Evolutionary conservation across 2,329 filamentous ascomycete species (phyloP).

Genomic region (Anisogramma anomala): DNA sequence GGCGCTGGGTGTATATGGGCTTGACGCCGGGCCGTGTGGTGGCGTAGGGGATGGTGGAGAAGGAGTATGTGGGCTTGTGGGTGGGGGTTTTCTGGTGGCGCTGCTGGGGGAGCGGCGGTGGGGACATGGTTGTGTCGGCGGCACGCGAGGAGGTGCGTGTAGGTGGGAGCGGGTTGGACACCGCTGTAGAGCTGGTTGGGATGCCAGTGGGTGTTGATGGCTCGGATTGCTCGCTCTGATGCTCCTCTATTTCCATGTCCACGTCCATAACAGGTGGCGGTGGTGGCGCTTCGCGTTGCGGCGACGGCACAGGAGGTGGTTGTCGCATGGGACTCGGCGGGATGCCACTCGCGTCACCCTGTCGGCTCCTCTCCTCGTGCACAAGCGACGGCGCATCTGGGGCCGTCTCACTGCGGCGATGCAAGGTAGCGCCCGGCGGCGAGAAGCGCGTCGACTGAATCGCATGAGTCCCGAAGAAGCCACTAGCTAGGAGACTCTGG

Average conservation of each 20-base stretch:
- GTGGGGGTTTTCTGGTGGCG: neutral
- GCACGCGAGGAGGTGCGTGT: neutral
- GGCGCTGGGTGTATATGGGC: neutral
- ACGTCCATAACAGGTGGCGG: slow-evolving; percentile 12
- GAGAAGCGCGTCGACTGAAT: slow-evolving; percentile 45
- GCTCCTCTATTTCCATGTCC: slow-evolving; percentile 1
- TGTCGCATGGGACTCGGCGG: slow-evolving; percentile 13
- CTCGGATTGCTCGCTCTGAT: neutral
- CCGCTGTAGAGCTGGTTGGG: neutral
- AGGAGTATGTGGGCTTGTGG: slow-evolving; percentile 7
- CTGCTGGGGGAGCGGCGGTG: neutral
- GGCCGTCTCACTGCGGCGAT: neutral
- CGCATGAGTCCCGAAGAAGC: slow-evolving; percentile 47
- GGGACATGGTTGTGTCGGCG: neutral
- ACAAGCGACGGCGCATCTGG: slow-evolving; percentile 5
- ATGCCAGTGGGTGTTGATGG: neutral
- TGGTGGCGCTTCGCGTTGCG: slow-evolving; percentile 16
- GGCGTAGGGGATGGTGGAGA: slow-evolving; percentile 6
- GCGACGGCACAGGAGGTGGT: slow-evolving; percentile 7
- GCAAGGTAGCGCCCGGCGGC: slow-evolving; percentile 15
- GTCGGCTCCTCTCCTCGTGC: slow-evolving; percentile 2
- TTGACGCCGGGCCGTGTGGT: neutral
- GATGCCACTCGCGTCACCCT: neutral
- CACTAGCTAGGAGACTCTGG: slow-evolving; percentile 42
- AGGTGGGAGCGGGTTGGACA: neutral